Evolutionary conservation across 345 rosid species (phyloP), one percentile per base, ranked within the genome.

Genomic region (Capsella bursapastoris): DNA sequence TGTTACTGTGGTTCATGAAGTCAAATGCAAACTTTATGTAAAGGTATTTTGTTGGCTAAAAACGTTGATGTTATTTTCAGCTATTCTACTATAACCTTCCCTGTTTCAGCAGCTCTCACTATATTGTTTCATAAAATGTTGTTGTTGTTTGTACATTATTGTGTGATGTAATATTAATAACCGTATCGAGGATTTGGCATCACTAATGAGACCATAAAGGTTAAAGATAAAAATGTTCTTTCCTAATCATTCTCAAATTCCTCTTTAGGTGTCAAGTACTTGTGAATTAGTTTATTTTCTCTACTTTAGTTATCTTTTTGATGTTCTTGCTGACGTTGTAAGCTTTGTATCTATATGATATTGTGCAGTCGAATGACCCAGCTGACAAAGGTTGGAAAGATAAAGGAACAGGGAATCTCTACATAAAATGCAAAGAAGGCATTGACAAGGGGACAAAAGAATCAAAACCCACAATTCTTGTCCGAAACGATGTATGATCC

Each of bases 301-400:
- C 27, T 47, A 29, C 29, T 32, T n/a, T 51, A 28, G 35, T 53
- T 52, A 45, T n/a, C 43, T 68, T 43, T 41, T 31, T 10, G 68
- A 14, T 68, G 7, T 16, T 75, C 34, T 31, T 62, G 74, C 62
- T 44, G 51, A 48, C 65, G 35, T 15, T 56, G 3, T 57, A 16
- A 71, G 64, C 31, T 49, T 15, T 27, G 69, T 32, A 22, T 49
- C 7, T 31, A 16, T 31, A 16, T 66, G 38, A 47, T 62, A 40
- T 44, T 12, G 8, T 84, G 71, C 84, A 92, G 97, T 83, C 97
- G 73, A 87, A 70, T 68, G 94, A 95, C 80, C 86, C 87, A 38
- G 76, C 80, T n/a, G 98, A 87, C 75, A 88, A 85, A 84, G 91
- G 87, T 4, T 95, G 99, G 99, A 95, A 90, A 80, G 99, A 95